Base-by-base conservation (phyloP, 192 early-diverging fungal species). In the Backusella liffmaniae region DNA sequence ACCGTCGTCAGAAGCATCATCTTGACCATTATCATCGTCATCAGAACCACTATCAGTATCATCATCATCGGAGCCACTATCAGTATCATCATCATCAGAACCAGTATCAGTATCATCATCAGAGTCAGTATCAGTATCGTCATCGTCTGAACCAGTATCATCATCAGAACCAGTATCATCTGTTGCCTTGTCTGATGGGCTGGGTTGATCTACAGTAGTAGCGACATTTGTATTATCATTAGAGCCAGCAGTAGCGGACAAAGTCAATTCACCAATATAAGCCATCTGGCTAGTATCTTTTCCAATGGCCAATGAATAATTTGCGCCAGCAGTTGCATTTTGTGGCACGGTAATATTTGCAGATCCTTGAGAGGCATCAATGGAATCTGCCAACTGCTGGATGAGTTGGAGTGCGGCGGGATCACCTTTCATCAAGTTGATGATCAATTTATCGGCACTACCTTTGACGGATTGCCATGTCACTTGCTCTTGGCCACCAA, bases 241-340 rank as follows among this genome's bases (percentile, higher is more conserved):
- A 41, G 56, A 62, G 30, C 30, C 8, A 29, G 15, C 41, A 21
- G 15, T 2, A 8, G 39, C 53, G 16, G 44, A 26, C 16, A 77
- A 41, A 29, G 29, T 32, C 59, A 77, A 77, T 7, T 42, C 46
- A 41, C 76, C 76, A 68, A 77, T 77, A 46, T 77, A 77, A n/a
- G 76, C 62, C 44, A 73, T 72, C 15, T 77, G 39, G 8, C 41
- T 41, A 8, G 70, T 18, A 15, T 73, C 56, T 23, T 56, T 37
- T 8, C 76, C 76, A 36, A 77, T 42, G 9, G 76, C 76, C 13
- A 77, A 37, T 67, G 76, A 66, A 41, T 77, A 77, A 13, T 77
- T 66, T 13, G 26, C 15, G 8, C 76, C 76, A 5, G 23, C 66
- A 13, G 76, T 77, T 2, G 66, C 44, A 49, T 77, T 77, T 10